phyloP scores from a whole-genome alignment of 495 filamentous ascomycete genomes.

The Daldinia loculata region DNA sequence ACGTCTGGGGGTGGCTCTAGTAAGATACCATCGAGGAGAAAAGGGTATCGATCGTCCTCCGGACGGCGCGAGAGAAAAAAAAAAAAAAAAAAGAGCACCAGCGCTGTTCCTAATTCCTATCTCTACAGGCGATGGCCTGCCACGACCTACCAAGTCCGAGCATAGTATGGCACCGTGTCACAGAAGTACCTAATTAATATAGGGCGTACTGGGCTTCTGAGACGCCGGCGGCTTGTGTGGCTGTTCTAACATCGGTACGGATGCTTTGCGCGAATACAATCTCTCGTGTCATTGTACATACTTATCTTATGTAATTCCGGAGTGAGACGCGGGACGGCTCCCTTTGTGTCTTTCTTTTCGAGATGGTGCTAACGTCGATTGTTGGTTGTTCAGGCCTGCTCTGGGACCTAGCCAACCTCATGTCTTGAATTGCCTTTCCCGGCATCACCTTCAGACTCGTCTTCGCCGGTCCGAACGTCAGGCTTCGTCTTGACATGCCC shows the following conservation, averaged over 20 bases:
- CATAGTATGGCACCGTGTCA: constrained; percentile 43
- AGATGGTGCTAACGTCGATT: constrained; percentile 22
- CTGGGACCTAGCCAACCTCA: constrained; percentile 10
- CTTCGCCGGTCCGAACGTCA: background rate
- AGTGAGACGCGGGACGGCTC: constrained; percentile 28
- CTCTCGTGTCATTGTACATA: constrained; percentile 11
- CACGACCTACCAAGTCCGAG: constrained; percentile 29
- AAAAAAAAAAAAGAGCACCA: constrained; percentile 13
- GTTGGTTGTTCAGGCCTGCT: constrained; percentile 28
- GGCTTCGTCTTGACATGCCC: constrained; percentile 3
- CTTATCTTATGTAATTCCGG: constrained; percentile 38
- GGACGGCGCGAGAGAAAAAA: background rate
- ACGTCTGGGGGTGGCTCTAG: constrained; percentile 23
- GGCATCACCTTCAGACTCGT: background rate
- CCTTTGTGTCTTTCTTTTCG: constrained; percentile 26
- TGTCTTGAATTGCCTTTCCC: constrained; percentile 14
- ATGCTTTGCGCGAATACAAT: constrained; percentile 36
- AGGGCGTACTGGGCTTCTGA: constrained; percentile 36
- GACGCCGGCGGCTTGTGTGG: constrained; percentile 43
- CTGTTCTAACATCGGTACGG: constrained; percentile 35
- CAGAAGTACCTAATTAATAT: constrained; percentile 44
- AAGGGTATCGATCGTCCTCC: constrained; percentile 35
- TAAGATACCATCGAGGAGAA: constrained; percentile 14
- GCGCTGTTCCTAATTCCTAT: constrained; percentile 21
- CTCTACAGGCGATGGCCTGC: constrained; percentile 20